Evolutionary conservation across 176 grass and related monocot genomes (phyloP), one percentile per base, ranked within the genome.

Genomic region (Pontederia crassipes): DNA sequence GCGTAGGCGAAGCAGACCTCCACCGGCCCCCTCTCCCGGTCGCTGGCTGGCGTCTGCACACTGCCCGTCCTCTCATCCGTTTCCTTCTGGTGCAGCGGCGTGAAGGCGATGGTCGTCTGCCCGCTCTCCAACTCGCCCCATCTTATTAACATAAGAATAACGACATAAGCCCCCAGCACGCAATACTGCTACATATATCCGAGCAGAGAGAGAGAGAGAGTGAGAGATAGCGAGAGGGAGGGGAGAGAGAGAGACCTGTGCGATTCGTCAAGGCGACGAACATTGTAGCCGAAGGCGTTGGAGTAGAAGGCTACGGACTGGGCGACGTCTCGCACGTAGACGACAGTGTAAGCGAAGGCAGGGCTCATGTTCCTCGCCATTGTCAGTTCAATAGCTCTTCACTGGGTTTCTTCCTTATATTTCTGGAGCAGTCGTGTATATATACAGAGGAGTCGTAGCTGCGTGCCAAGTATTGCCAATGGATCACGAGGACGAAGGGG

Each of bases 41-140:
- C 49, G 12, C 62, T 49, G 8, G 57, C 76, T 46, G 83, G 83
- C 75, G 72, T 48, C 45, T 73, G 70, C 53, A 96, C 87, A 45
- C 32, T 46, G 0, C 92, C 92, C 0, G 83, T 85, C 8, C 87
- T 26, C 2, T 6, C 70, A 35, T 91, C 87, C 18, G 81, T 97
- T 74, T 91, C 87, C 65, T 76, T 54, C 81, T 97, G 92, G 70
- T 85, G 92, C 51, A 65, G 65, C 40, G 84, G 78, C 67, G 92
- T 91, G 92, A 91, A 88, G 9, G 84, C 84, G 61, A 91, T 83
- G 11, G 92, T 88, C 66, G 87, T 91, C 62, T 64, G 52, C 35
- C 92, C 87, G 54, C 78, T 97, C 49, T 85, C 83, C 69, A 96
- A 72, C 83, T 88, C 83, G 49, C 83, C 92, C 92, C 83, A 90